A percentile compares a stretch with the other conserved stretches of the same genome.
These are phyloP conservation scores for Solanum rostratum DNA, from an alignment of 257 asterid genomes.

Conservation along the genomic window DNA sequence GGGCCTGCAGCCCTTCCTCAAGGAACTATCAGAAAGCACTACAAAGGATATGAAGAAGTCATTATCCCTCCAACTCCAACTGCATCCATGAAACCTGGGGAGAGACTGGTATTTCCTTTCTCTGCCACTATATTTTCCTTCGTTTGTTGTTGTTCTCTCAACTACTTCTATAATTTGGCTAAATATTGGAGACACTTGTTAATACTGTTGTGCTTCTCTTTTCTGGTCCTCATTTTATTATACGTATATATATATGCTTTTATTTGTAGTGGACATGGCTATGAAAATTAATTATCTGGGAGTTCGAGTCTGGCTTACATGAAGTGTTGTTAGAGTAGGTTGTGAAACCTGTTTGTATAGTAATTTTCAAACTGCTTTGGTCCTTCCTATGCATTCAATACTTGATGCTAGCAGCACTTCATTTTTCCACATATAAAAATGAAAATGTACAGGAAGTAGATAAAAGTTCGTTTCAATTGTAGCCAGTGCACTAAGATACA, in stretches of 20 bases:
- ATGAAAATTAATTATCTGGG: neutral
- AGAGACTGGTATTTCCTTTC: conserved; percentile 55
- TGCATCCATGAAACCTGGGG: conserved; percentile 95
- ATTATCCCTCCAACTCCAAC: conserved; percentile 77
- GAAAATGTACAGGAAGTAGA: neutral
- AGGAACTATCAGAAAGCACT: conserved; percentile 75
- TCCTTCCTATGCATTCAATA: neutral
- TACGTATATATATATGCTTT: neutral
- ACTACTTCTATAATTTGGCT: neutral
- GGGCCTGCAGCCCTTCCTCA: conserved; percentile 78
- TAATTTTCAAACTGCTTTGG: neutral
- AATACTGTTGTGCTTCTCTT: neutral
- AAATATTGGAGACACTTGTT: neutral
- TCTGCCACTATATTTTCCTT: neutral
- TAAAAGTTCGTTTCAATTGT: neutral
- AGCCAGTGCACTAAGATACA: neutral
- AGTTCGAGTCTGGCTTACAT: neutral
- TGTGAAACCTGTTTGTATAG: neutral
- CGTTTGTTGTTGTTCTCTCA: neutral
- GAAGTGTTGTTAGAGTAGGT: neutral
- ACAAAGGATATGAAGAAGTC: conserved; percentile 94
- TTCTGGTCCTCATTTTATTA: neutral
- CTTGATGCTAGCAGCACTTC: neutral
- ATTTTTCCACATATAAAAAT: neutral
- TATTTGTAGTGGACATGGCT: neutral